Percentiles rank a stretch among this genome's conserved stretches.
Evolutionary conservation across 345 rosid genomes (phyloP).

Genomic region (Pugionium cornutum): DNA sequence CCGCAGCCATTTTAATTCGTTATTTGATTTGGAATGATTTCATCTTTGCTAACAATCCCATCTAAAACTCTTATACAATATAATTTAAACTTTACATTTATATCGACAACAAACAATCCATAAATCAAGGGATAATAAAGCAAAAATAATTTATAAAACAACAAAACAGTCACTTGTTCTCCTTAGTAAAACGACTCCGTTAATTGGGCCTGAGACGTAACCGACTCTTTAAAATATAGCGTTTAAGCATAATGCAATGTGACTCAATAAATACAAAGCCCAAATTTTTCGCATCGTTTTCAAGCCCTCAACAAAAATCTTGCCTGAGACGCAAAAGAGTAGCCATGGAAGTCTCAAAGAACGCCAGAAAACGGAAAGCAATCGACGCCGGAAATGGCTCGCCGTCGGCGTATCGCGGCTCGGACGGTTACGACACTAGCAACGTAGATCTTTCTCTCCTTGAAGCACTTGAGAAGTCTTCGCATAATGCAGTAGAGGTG

Average conservation of each 20-base stretch:
- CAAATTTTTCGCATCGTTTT: neutral
- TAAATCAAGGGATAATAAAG: too few species aligned
- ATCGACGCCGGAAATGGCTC: constrained; percentile 27
- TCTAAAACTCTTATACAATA: too few species aligned
- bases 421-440: constrained; percentile 43
- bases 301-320: constrained; percentile 1
- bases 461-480: constrained; percentile 82
- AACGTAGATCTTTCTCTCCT: constrained; percentile 70
- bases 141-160: too few species aligned
- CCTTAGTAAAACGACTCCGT: too few species aligned
- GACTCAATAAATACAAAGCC: constrained; percentile 2
- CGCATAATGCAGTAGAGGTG: constrained; percentile 60
- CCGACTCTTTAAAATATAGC: neutral
- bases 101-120: too few species aligned
- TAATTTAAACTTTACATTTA: too few species aligned
- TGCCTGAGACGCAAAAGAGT: neutral
- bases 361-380: constrained; percentile 43
- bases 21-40: too few species aligned
- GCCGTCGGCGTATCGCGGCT: constrained; percentile 26
- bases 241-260: neutral
- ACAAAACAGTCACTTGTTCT: too few species aligned
- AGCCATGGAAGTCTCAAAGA: constrained; percentile 45
- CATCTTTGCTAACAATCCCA: too few species aligned
- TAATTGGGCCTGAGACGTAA: neutral
- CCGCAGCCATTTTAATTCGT: too few species aligned